Evolutionary conservation across 768 basidiomycete genomes (phyloP).

Genomic region (Collybia sp.): DNA sequence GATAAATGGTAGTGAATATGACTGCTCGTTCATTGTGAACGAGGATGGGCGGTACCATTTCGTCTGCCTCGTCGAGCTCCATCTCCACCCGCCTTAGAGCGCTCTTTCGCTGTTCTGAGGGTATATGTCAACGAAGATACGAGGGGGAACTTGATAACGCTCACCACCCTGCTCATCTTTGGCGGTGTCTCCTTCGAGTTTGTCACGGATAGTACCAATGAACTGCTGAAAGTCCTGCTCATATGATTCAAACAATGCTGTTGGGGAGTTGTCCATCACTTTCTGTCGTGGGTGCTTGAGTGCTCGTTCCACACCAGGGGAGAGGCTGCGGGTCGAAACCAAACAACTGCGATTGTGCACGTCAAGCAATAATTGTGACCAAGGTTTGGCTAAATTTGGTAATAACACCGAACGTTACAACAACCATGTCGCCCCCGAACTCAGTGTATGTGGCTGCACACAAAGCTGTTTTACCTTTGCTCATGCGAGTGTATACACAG

Average conservation of each 20-base stretch:
- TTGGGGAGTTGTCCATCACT: constrained; percentile 78
- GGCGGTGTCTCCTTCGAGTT: constrained; percentile 63
- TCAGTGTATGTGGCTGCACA: constrained; percentile 33
- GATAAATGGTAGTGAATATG: neutral
- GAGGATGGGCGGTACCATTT: constrained; percentile 59
- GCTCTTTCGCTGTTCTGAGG: constrained; percentile 74
- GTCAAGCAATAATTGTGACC: neutral
- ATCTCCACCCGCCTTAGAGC: constrained; percentile 82
- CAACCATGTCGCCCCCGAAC: constrained; percentile 30
- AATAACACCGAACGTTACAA: constrained; percentile 5
- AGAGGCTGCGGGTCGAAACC: neutral
- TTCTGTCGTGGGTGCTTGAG: neutral
- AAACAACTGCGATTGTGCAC: neutral
- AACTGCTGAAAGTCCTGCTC: constrained; percentile 90
- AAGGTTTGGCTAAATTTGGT: constrained; percentile 7
- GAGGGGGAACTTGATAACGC: constrained; percentile 15
- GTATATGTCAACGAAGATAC: neutral
- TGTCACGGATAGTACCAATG: constrained; percentile 66
- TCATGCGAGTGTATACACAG: constrained; percentile 18
- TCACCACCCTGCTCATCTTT: constrained; percentile 62
- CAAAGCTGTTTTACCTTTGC: neutral
- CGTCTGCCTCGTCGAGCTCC: constrained; percentile 97
- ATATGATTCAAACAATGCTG: constrained; percentile 85
- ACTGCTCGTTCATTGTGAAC: too few relatives aligned
- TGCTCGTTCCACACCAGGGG: neutral